Percentiles rank a stretch among this genome's conserved stretches.
These are phyloP conservation scores for Abrus pulchellus DNA, from an alignment of 306 rosid species.

Conservation along the genomic window DNA sequence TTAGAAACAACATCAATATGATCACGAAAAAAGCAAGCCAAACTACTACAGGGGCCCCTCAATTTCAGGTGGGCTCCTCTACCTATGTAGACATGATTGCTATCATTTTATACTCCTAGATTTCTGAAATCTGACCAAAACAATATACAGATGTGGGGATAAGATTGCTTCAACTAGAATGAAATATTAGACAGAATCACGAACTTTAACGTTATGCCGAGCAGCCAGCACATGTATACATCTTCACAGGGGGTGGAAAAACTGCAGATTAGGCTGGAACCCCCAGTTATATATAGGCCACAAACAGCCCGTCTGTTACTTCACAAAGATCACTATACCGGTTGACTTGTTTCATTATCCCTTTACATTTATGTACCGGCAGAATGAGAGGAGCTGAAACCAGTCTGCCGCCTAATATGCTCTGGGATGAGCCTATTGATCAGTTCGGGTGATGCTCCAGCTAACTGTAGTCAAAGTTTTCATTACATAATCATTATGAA, in stretches of 20 bases:
- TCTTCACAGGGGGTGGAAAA: constrained; percentile 56
- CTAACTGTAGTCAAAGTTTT: constrained; percentile 59
- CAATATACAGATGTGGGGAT: constrained; percentile 65
- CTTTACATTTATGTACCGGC: constrained; percentile 59
- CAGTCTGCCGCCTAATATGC: constrained; percentile 72
- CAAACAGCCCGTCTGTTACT: constrained; percentile 51
- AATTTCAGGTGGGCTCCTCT: constrained; percentile 51
- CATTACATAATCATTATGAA: constrained; percentile 20
- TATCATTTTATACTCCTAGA: constrained; percentile 51
- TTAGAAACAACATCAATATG: constrained; percentile 35
- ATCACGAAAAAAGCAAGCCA: constrained; percentile 44
- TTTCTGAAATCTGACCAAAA: constrained; percentile 62
- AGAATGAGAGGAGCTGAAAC: constrained; percentile 61
- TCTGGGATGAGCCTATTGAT: constrained; percentile 84
- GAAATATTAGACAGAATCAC: constrained; percentile 55
- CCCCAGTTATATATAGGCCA: constrained; percentile 55
- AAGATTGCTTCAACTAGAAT: constrained; percentile 49
- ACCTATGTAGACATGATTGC: constrained; percentile 51
- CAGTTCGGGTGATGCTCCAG: constrained; percentile 75
- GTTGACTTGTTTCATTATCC: constrained; percentile 39
- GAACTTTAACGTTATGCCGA: constrained; percentile 57
- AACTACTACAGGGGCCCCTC: constrained; percentile 43
- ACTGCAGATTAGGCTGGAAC: constrained; percentile 58
- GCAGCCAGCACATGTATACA: constrained; percentile 60
- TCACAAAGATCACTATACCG: constrained; percentile 48